phyloP scores from a whole-genome alignment of 1,139 yeast species.

The Candida buenavistaensis region DNA sequence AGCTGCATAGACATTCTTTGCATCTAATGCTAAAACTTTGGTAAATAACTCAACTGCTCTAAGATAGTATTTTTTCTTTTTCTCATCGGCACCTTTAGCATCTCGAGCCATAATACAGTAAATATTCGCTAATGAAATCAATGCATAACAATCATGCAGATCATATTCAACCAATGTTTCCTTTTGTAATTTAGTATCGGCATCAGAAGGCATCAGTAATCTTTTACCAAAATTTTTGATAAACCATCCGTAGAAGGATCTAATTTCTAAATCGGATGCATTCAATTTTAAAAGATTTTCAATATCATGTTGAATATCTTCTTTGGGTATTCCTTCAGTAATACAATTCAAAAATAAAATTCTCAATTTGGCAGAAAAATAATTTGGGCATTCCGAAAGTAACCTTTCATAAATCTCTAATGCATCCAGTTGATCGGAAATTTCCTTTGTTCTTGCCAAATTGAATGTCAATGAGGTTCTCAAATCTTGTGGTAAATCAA shows the following conservation, averaged over 20 bases:
- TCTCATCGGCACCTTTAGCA: slow-evolving; percentile 56
- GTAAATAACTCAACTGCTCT: slow-evolving; percentile 90
- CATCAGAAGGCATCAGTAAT: slow-evolving; percentile 53
- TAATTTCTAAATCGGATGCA: slow-evolving; percentile 70
- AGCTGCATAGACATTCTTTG: slow-evolving; percentile 90
- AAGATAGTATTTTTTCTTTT: slow-evolving; percentile 73
- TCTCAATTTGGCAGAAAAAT: slow-evolving; percentile 77
- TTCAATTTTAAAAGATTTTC: slow-evolving; percentile 53
- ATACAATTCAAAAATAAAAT: slow-evolving; percentile 54
- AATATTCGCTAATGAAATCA: slow-evolving; percentile 86
- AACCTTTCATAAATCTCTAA: slow-evolving; percentile 55
- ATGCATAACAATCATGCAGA: slow-evolving; percentile 86
- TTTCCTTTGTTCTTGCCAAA: slow-evolving; percentile 62
- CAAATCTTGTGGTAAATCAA: slow-evolving; percentile 31
- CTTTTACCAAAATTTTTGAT: slow-evolving; percentile 61
- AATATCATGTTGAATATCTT: slow-evolving; percentile 53
- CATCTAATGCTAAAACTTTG: slow-evolving; percentile 82
- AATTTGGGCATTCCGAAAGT: slow-evolving; percentile 61
- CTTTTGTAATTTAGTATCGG: slow-evolving; percentile 80
- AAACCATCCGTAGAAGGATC: slow-evolving; percentile 94
- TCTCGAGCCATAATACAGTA: slow-evolving; percentile 85
- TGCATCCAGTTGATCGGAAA: slow-evolving; percentile 46
- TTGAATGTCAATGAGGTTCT: slow-evolving; percentile 57
- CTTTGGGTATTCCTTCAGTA: slow-evolving; percentile 30
- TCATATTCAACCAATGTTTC: slow-evolving; percentile 80